Percentiles rank a stretch among this genome's conserved stretches.
These are phyloP conservation scores for Tulasnella sp. DNA, from an alignment of 768 basidiomycete species.

Conservation along the genomic window DNA sequence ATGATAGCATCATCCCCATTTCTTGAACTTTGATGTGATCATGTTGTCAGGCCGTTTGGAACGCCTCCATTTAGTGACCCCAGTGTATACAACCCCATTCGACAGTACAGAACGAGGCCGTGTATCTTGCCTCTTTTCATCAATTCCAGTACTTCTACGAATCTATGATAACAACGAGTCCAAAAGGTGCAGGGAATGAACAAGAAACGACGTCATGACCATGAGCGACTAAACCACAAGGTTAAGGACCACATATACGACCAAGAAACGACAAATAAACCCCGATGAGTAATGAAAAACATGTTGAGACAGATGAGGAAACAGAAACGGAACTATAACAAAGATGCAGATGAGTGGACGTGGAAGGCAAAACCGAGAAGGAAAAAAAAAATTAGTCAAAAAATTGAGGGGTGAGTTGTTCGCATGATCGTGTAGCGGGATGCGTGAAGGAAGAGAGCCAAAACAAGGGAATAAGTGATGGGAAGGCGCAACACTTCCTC, in stretches of 20 bases:
- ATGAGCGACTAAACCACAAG: neutral
- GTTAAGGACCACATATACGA: neutral
- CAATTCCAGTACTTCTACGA: conserved; percentile 2
- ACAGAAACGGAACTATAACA: neutral
- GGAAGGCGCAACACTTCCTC: conserved; percentile 2
- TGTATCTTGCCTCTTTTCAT: conserved; percentile 5
- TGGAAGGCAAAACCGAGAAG: neutral
- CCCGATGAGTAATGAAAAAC: conserved; percentile 1
- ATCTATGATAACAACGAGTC: neutral
- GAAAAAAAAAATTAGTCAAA: neutral
- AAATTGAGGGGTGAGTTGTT: conserved; percentile 4
- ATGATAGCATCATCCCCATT: neutral
- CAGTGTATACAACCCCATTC: neutral
- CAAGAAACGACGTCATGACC: neutral
- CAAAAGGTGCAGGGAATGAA: neutral
- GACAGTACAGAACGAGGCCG: neutral
- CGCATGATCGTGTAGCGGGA: neutral
- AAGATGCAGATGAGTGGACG: neutral
- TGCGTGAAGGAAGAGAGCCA: neutral
- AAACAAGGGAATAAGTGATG: neutral
- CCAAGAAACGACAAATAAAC: neutral
- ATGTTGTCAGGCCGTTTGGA: neutral
- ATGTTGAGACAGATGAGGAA: neutral
- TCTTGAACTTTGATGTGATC: neutral
- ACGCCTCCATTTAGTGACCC: neutral